A percentile compares a stretch with the other conserved stretches of the same genome.
These are phyloP conservation scores for Nadsonia starkeyi-henricii DNA, from an alignment of 1,139 yeast species.

Conservation along the genomic window DNA sequence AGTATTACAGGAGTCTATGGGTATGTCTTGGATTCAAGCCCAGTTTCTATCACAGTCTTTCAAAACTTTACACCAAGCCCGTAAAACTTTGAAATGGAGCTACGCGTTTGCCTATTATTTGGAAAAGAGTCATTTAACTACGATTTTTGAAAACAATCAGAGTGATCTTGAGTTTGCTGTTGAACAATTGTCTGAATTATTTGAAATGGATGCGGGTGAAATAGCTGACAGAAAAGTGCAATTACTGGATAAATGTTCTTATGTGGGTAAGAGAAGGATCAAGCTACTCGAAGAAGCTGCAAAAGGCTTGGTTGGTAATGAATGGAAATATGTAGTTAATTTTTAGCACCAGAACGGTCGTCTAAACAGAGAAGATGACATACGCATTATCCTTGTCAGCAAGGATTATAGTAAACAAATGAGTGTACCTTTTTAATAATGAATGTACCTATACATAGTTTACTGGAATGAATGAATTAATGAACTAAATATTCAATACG, in stretches of 20 bases:
- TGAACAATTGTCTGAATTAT: constrained; percentile 63
- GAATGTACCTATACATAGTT: too few species aligned
- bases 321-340: neutral
- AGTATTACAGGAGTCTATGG: constrained; percentile 45
- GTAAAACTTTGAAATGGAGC: constrained; percentile 82
- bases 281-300: neutral
- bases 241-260: constrained; percentile 25
- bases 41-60: constrained; percentile 71
- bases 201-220: constrained; percentile 27
- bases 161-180: constrained; percentile 57
- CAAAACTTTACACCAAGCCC: constrained; percentile 46
- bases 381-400: too few species aligned
- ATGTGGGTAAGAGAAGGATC: constrained; percentile 13
- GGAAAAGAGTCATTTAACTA: constrained; percentile 30
- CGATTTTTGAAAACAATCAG: constrained; percentile 61
- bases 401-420: too few species aligned
- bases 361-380: too few species aligned
- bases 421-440: too few species aligned
- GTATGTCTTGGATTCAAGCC: constrained; percentile 80
- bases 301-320: neutral
- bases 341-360: too few species aligned
- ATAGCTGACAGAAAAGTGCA: constrained; percentile 20
- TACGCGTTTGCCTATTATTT: constrained; percentile 71
- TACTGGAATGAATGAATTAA: too few species aligned
- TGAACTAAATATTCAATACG: too few species aligned